Percentiles rank a stretch among this genome's conserved stretches.
Conservation (phyloP, 345 rosid species). For the Schrenkiella parvula region DNA sequence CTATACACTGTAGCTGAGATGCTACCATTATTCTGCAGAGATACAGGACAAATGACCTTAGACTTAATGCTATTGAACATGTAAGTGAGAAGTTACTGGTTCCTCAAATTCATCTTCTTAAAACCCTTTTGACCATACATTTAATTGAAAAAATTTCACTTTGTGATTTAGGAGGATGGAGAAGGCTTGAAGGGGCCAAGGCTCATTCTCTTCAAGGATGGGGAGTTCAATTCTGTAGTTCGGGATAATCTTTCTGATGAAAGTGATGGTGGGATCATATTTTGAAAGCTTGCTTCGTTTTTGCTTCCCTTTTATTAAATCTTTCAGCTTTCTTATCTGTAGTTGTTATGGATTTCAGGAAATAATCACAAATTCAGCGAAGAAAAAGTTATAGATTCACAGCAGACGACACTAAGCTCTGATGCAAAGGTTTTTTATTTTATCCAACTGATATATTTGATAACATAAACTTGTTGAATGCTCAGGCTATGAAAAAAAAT, state of each 20-base stretch:
- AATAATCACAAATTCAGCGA: slow-evolving; percentile 32
- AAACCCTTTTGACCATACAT: not conserved
- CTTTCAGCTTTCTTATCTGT: slow-evolving; percentile 21
- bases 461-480: slow-evolving; percentile 1
- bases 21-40: slow-evolving; percentile 49
- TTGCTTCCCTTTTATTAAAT: not conserved
- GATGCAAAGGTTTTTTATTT: slow-evolving; percentile 41
- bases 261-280: slow-evolving; percentile 36
- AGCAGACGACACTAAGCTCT: slow-evolving; percentile 27
- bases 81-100: slow-evolving; percentile 28
- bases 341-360: slow-evolving; percentile 40
- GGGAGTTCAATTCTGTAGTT: slow-evolving; percentile 42
- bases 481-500: not conserved
- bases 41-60: slow-evolving; percentile 39
- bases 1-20: slow-evolving; percentile 3
- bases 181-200: slow-evolving; percentile 68
- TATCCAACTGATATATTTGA: not conserved
- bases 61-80: slow-evolving; percentile 58
- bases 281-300: not conserved
- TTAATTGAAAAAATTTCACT: not conserved
- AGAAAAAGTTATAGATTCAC: slow-evolving; percentile 32
- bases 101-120: not conserved
- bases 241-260: slow-evolving; percentile 28
- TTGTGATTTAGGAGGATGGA: slow-evolving; percentile 54
- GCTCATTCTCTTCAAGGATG: slow-evolving; percentile 52